Evolutionary conservation across 805 yeast genomes (phyloP).

Genomic region (Candida alai): DNA sequence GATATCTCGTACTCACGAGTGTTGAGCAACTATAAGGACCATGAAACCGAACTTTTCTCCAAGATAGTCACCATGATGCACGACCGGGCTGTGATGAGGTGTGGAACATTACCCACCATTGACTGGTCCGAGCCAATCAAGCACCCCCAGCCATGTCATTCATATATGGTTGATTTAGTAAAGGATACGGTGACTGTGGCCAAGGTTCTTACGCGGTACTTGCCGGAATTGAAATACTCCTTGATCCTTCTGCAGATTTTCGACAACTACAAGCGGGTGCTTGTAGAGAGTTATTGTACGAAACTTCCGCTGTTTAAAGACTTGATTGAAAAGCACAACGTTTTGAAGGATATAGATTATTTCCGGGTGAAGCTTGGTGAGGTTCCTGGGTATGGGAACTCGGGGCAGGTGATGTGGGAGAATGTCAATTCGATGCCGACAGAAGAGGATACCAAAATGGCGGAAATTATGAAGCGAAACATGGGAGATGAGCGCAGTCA

Average conservation of each 20-base stretch:
- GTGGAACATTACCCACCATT: conserved; percentile 41
- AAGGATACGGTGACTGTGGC: conserved; percentile 65
- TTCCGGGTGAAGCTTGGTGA: conserved; percentile 59
- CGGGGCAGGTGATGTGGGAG: conserved; percentile 62
- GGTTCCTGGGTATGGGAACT: conserved; percentile 55
- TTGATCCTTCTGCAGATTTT: conserved; percentile 47
- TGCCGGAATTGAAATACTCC: conserved; percentile 48
- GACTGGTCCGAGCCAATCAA: conserved; percentile 49
- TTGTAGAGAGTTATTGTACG: conserved; percentile 50
- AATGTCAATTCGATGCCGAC: conserved; percentile 51
- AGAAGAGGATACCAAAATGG: conserved; percentile 47
- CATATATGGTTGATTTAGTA: conserved; percentile 61
- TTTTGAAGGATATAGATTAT: conserved; percentile 59
- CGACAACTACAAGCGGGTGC: conserved; percentile 53
- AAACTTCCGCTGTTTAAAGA: conserved; percentile 46
- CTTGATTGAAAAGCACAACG: conserved; percentile 48
- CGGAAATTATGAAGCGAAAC: conserved; percentile 40
- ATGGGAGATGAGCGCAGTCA: conserved; percentile 21
- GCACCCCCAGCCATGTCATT: conserved; percentile 48
- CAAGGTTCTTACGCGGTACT: conserved; percentile 53
- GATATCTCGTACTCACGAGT: conserved; percentile 28
- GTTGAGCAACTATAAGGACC: conserved; percentile 47
- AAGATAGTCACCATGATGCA: conserved; percentile 69
- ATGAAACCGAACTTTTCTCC: conserved; percentile 57
- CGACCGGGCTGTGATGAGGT: conserved; percentile 54